Percentiles rank a stretch among this genome's conserved stretches.
Evolutionary conservation across 1,139 yeast species (phyloP).

Genomic region (Wickerhamiella infanticola): DNA sequence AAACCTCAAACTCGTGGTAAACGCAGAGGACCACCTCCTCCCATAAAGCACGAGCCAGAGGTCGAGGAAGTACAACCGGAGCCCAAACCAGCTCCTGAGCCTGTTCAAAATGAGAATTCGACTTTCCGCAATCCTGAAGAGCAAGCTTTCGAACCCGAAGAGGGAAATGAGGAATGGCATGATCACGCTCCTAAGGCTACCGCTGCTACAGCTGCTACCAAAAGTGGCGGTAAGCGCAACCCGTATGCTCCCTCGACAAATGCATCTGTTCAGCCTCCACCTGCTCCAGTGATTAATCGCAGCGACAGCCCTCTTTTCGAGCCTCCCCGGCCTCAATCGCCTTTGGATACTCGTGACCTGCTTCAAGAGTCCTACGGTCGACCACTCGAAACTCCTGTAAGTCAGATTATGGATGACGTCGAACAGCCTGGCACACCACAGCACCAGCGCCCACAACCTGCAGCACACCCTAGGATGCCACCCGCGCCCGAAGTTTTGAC

Average conservation of each 20-base stretch:
- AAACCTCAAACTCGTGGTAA: no score
- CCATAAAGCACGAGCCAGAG: no score
- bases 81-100: no score
- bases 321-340: not conserved
- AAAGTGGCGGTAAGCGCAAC: not conserved
- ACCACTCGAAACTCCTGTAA: not conserved
- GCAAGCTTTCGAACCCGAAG: no score
- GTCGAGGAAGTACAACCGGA: no score
- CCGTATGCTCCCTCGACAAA: not conserved
- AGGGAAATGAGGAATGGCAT: no score
- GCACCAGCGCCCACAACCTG: not conserved
- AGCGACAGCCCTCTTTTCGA: not conserved
- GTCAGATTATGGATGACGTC: not conserved
- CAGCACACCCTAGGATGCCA: not conserved
- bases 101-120: no score
- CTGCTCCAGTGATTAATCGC: not conserved
- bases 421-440: not conserved
- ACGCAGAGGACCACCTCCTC: no score
- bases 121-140: no score
- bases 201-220: no score
- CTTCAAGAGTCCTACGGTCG: not conserved
- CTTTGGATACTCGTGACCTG: not conserved
- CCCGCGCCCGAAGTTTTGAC: not conserved
- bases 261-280: not conserved
- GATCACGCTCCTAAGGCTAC: no score